These are phyloP conservation scores for Xylaria scruposa DNA, from an alignment of 495 filamentous ascomycete genomes.

Conservation along the genomic window DNA sequence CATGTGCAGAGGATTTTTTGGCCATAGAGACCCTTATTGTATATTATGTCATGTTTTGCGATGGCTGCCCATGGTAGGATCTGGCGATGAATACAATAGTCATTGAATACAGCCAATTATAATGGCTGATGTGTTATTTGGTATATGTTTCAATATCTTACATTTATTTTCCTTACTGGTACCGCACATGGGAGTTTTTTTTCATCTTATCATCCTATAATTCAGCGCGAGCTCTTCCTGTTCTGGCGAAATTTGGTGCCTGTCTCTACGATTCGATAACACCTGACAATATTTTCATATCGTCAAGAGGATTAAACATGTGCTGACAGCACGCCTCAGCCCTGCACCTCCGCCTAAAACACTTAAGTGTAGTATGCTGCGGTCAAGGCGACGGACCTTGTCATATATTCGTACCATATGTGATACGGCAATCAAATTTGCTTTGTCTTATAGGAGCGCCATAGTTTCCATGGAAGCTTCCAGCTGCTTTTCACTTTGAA, in stretches of 20 bases:
- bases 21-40: background rate
- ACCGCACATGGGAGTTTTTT: background rate
- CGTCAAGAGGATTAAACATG: background rate
- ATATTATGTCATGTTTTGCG: too few species aligned
- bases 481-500: conserved; percentile 75
- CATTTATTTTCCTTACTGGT: background rate
- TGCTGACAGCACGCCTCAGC: background rate
- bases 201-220: background rate
- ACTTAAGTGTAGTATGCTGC: background rate
- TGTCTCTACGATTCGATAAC: background rate
- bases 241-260: background rate
- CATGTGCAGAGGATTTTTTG: background rate
- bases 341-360: background rate
- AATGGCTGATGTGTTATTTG: background rate
- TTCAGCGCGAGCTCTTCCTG: background rate
- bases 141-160: background rate
- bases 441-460: conserved; percentile 68
- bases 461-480: conserved; percentile 87
- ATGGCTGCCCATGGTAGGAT: background rate
- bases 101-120: background rate
- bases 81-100: background rate
- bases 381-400: background rate
- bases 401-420: background rate
- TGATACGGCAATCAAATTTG: conserved; percentile 51
- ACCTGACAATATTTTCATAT: background rate